Evolutionary conservation across 345 rosid species (phyloP).

Genomic region (Laguncularia racemosa): DNA sequence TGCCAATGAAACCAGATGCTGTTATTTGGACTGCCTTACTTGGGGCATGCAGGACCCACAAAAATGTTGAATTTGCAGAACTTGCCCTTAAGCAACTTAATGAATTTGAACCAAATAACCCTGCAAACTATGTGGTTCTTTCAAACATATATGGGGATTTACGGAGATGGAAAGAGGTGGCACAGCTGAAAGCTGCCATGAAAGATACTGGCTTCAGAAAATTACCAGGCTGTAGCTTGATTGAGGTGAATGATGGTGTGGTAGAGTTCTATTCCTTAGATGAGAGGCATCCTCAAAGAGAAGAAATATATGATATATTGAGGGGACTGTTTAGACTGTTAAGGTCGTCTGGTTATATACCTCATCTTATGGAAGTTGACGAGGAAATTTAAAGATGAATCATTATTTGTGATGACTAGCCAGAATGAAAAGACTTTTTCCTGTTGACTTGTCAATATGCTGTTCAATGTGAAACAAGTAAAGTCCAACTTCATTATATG

Average conservation of each 20-base stretch:
- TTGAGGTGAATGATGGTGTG: conserved; percentile 50
- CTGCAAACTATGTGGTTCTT: conserved; percentile 64
- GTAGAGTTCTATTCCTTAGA: conserved; percentile 72
- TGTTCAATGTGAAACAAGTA: no score
- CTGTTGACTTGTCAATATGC: no score
- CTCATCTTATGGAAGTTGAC: conserved; percentile 16
- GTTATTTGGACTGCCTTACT: conserved; percentile 80
- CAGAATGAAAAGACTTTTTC: no score
- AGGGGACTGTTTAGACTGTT: conserved; percentile 34
- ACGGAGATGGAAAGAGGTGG: conserved; percentile 67
- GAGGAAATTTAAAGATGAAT: background rate
- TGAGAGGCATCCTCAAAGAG: conserved; percentile 50
- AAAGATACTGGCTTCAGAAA: conserved; percentile 71
- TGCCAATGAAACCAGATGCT: conserved; percentile 71
- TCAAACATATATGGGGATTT: conserved; percentile 68
- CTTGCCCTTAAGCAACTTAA: conserved; percentile 49
- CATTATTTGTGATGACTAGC: no score
- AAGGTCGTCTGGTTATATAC: conserved; percentile 23
- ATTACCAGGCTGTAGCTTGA: conserved; percentile 71
- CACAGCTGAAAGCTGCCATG: conserved; percentile 67
- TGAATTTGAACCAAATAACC: conserved; percentile 65
- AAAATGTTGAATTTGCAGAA: conserved; percentile 69
- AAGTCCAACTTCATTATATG: no score
- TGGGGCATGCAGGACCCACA: conserved; percentile 66
- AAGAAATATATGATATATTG: conserved; percentile 43